A percentile compares a stretch with the other conserved stretches of the same genome.
Evolutionary conservation across 768 basidiomycete species (phyloP).

Genomic region (Lactarius akahatsu): DNA sequence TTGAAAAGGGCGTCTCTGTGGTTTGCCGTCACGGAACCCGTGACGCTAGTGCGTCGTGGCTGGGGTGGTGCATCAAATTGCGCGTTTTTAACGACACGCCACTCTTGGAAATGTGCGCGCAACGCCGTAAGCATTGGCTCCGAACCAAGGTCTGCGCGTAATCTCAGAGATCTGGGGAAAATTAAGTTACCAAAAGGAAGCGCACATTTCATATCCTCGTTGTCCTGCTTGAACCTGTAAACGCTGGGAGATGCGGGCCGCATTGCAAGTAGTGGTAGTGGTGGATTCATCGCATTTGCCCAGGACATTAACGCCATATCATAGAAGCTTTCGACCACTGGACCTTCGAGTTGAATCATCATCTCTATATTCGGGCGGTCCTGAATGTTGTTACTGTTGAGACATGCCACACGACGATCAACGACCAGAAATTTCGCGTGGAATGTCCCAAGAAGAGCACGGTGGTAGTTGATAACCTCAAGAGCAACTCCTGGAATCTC

Average conservation of each 20-base stretch:
- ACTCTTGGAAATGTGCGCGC: slow-evolving; percentile 16
- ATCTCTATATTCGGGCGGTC: slow-evolving; percentile 54
- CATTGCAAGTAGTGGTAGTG: slow-evolving; percentile 42
- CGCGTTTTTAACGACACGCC: slow-evolving; percentile 4
- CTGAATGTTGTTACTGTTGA: slow-evolving; percentile 71
- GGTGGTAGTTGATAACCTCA: slow-evolving; percentile 59
- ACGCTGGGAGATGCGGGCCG: slow-evolving; percentile 36
- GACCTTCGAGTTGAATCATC: slow-evolving; percentile 71
- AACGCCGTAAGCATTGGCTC: slow-evolving; percentile 8
- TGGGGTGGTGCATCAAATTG: not conserved
- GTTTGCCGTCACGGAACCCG: not conserved
- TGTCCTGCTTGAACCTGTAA: slow-evolving; percentile 45
- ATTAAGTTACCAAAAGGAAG: slow-evolving; percentile 1
- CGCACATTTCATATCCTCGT: slow-evolving; percentile 31
- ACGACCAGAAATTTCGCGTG: slow-evolving; percentile 71
- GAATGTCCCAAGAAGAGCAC: slow-evolving; percentile 62
- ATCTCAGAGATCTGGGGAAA: not conserved
- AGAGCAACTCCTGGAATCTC: slow-evolving; percentile 62
- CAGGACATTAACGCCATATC: slow-evolving; percentile 67
- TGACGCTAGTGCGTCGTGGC: not conserved
- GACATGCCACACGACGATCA: slow-evolving; percentile 62
- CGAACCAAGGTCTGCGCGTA: slow-evolving; percentile 17
- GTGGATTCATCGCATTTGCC: slow-evolving; percentile 49
- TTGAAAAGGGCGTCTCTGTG: not conserved
- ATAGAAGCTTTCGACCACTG: slow-evolving; percentile 66